Evolutionary conservation across 495 filamentous ascomycete species (phyloP), one percentile per base, ranked within the genome.

Genomic region (Sordaria brevicollis): DNA sequence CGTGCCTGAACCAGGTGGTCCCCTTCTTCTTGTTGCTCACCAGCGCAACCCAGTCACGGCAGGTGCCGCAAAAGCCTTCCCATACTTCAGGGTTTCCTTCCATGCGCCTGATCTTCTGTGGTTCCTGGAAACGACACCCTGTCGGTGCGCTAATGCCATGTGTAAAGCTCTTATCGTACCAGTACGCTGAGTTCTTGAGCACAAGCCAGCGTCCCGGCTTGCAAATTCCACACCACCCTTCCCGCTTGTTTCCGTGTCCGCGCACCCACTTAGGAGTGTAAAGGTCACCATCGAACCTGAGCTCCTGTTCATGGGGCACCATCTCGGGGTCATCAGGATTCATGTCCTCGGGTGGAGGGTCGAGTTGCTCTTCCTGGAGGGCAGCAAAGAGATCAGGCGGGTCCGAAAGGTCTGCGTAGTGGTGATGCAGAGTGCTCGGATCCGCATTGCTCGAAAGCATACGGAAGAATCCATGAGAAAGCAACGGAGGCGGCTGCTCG

Each of bases 21-120:
- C 91, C 91, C 81, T 93, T 93, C 83, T 92, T 93, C 83, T 93
- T 93, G 74, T 89, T 92, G 78, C 89, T 92, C 49, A 91, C 89
- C 54, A 93, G 79, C 15, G 89, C 86, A 69, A 93, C 89, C 91
- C 91, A 93, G 41, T 92, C 90, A 67, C 87, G 89, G 76, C 91
- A 93, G 67, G 87, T 90, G 36, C 90, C 88, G 74, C 91, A 93
- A 9, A 91, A 81, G 7, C 91, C 91, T 77, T 93, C 91, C 91
- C 91, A 93, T 17, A 91, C 88, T 72, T 93, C 90, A 10, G 89
- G 86, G 73, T 91, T 92, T n/a, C 89, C 89, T 75, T 92, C 89
- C 85, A 91, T 92, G 65, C 90, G 80, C 35, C 91, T 81, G 21
- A 88, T 90, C 75, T 91, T 85, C 72, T 88, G 85, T 4, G 91